phyloP scores from a whole-genome alignment of 2,329 filamentous ascomycete species.

The Hymenoscyphus albidus region DNA sequence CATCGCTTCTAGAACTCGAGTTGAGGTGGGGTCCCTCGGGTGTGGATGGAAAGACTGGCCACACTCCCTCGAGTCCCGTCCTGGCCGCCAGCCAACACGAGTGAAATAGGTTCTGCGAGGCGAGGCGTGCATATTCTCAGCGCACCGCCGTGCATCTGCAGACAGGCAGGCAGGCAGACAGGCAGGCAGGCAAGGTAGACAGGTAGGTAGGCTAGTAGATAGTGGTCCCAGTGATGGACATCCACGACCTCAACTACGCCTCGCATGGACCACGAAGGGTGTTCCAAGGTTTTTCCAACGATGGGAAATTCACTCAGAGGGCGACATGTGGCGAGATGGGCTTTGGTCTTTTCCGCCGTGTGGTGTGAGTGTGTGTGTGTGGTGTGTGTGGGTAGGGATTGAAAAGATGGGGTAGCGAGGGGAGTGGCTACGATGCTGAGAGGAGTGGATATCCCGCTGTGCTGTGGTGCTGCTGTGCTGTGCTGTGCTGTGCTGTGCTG shows the following conservation, averaged over 20 bases:
- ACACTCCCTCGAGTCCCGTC: background rate
- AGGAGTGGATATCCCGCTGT: background rate
- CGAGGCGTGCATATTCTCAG: constrained; percentile 11
- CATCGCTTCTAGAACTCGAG: constrained; percentile 2
- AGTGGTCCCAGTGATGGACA: background rate
- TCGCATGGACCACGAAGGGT: background rate
- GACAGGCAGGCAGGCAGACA: no score
- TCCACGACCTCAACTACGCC: background rate
- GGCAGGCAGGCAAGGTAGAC: no score
- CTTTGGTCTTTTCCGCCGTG: background rate
- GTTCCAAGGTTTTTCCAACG: background rate
- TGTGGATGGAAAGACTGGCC: background rate
- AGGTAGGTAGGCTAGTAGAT: no score
- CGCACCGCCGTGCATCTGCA: background rate
- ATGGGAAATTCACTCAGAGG: constrained; percentile 16
- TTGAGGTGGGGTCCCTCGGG: background rate
- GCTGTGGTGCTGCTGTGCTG: background rate
- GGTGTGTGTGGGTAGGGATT: background rate
- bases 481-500: background rate
- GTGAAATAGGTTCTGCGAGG: background rate
- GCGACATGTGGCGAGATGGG: constrained; percentile 24
- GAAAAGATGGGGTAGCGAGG: constrained; percentile 11
- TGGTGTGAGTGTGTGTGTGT: no score
- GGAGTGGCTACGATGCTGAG: background rate
- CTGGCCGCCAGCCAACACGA: no score